A percentile compares a stretch with the other conserved stretches of the same genome.
Conservation (phyloP, 305 asterid genomes). For the Nicotiana rustica region DNA sequence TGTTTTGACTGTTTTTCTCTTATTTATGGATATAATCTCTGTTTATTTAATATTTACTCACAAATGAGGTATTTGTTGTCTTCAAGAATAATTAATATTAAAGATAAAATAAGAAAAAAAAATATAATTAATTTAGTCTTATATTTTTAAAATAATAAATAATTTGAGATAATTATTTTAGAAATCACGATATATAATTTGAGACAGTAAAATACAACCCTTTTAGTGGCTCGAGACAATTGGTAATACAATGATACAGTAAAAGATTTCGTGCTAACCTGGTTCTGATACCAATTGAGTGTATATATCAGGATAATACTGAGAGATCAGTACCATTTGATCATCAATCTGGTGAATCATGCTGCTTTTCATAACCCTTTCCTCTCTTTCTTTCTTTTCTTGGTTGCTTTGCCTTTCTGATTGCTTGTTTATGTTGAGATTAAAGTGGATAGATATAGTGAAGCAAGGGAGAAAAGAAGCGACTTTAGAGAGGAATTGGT, state of each 20-base stretch:
- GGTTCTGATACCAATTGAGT: conserved; percentile 50
- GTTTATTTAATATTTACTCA: too few relatives aligned
- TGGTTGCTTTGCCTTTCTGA: too few relatives aligned
- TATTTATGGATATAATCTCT: too few relatives aligned
- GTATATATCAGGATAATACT: conserved; percentile 58
- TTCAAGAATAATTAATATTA: too few relatives aligned
- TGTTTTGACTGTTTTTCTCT: too few relatives aligned
- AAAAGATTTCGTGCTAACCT: conserved; percentile 45
- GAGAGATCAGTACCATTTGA: conserved; percentile 57
- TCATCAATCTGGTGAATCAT: conserved; percentile 49
- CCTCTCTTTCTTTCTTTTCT: neutral
- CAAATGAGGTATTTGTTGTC: too few relatives aligned
- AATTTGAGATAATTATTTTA: too few relatives aligned
- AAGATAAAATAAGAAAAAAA: too few relatives aligned
- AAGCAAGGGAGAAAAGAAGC: conserved; percentile 17
- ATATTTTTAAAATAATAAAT: too few relatives aligned
- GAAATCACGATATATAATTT: too few relatives aligned
- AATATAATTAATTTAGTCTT: too few relatives aligned
- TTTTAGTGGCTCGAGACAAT: neutral
- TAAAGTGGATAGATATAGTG: neutral
- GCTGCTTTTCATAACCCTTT: conserved; percentile 17
- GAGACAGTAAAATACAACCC: neutral
- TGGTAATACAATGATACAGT: neutral
- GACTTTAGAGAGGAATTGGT: conserved; percentile 31
- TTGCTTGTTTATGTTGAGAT: neutral